Percentiles rank a stretch among this genome's conserved stretches.
Conservation (phyloP, 352 stramenopile genomes). For the Globisporangium nodosum region DNA sequence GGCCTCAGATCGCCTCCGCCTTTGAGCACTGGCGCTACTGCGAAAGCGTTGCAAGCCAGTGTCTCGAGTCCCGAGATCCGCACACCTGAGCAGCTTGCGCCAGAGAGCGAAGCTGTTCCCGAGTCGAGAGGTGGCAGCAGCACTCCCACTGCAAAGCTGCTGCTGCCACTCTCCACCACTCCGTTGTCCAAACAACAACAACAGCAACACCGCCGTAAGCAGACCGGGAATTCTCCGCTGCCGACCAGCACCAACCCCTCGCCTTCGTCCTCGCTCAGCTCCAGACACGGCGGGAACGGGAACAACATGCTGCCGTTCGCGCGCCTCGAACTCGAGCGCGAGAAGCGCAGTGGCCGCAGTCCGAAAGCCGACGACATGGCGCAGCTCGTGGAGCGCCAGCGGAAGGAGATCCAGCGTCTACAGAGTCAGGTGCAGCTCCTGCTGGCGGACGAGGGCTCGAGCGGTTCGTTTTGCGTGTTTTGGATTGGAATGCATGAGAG, state of each 20-base stretch:
- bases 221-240: neutral
- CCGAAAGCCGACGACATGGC: constrained; percentile 38
- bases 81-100: constrained; percentile 13
- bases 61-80: constrained; percentile 31
- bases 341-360: constrained; percentile 17
- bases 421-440: constrained; percentile 64
- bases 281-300: constrained; percentile 2
- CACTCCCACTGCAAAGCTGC: constrained; percentile 13
- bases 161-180: constrained; percentile 18
- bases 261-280: constrained; percentile 5
- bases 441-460: constrained; percentile 25
- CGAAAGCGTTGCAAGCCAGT: constrained; percentile 17
- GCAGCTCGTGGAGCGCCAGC: constrained; percentile 45
- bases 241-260: neutral
- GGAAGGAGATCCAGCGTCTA: constrained; percentile 60
- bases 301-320: constrained; percentile 43
- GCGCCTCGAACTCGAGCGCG: constrained; percentile 32
- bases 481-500: neutral
- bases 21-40: neutral
- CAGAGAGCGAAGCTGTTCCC: constrained; percentile 10
- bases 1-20: constrained; percentile 9
- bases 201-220: constrained; percentile 13
- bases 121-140: constrained; percentile 3
- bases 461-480: constrained; percentile 2
- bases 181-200: constrained; percentile 24